Evolutionary conservation across 73 alveolate genomes (phyloP), one percentile per base, ranked within the genome.

Genomic region (Uronychia binucleata): DNA sequence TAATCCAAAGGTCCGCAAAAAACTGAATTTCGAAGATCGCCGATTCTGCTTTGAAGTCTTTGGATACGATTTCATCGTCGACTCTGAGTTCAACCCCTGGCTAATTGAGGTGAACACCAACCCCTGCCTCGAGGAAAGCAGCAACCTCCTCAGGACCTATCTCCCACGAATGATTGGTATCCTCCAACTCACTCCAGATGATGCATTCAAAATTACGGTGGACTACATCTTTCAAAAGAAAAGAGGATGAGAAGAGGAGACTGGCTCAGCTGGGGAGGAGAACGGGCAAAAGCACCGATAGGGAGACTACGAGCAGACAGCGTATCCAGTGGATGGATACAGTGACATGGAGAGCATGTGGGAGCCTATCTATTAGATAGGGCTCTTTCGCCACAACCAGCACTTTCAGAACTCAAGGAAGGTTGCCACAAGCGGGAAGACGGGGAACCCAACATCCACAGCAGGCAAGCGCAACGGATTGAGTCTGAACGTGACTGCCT

Each of bases 141-240:
- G 67, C 19, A 19, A 5, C 19, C 19, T 46, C n/a, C 67, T 46
- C 67, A 11, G 67, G 19, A 11, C 67, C 67, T 46, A 46, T 46
- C 67, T 46, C 19, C 67, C 67, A 5, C 19, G 67, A 46, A 46
- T 46, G 67, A 46, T 46, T 46, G 67, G 67, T 46, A 46, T 11
- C 5, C 19, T 5, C 67, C 5, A 46, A 5, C 19, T 46, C 5
- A 11, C n/a, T 5, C 67, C 80, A 87, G 93, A 87, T 87, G 93
- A 87, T 87, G 93, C 93, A 8, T 87, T 87, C 31, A 87, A 87
- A 33, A 31, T 87, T 26, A 87, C 93, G 27, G 31, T 87, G 0
- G 93, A 87, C 80, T 76, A 34, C 13, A 26, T 80, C 30, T 87
- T 87, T 87, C 93, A 87, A 1, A 57, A 75, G 25, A 87, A 87